Percentiles rank a stretch among this genome's conserved stretches.
These are phyloP conservation scores for Nemania abortiva DNA, from an alignment of 2,329 filamentous ascomycete species.

Conservation along the genomic window DNA sequence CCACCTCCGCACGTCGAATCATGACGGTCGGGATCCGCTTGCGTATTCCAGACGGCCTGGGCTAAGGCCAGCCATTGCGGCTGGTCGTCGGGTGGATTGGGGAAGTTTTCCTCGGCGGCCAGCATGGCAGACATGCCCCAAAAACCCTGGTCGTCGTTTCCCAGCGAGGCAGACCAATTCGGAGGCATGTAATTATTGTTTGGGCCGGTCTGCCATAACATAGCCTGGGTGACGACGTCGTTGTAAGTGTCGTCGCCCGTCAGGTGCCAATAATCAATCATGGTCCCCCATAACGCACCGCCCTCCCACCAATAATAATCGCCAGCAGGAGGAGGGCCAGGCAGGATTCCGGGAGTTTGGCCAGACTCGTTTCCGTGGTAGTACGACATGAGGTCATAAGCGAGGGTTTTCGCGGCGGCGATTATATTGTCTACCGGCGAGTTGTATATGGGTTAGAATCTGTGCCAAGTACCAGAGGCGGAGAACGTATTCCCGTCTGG, in stretches of 20 bases:
- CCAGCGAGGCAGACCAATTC: slow-evolving; percentile 57
- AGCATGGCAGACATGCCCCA: slow-evolving; percentile 74
- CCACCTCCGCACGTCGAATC: slow-evolving; percentile 71
- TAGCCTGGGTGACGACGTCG: slow-evolving; percentile 58
- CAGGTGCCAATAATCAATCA: slow-evolving; percentile 61
- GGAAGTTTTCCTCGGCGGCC: slow-evolving; percentile 72
- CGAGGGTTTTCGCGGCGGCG: slow-evolving; percentile 50
- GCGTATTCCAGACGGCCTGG: slow-evolving; percentile 73
- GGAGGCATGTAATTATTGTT: slow-evolving; percentile 62
- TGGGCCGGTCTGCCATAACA: slow-evolving; percentile 61
- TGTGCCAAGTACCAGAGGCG: not conserved
- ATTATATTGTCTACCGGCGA: slow-evolving; percentile 64
- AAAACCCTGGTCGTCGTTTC: slow-evolving; percentile 71
- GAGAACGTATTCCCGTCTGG: not conserved
- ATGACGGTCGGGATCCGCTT: slow-evolving; percentile 67
- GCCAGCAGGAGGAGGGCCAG: slow-evolving; percentile 51
- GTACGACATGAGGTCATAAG: slow-evolving; percentile 50
- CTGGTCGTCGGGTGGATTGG: slow-evolving; percentile 62
- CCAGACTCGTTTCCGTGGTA: slow-evolving; percentile 52
- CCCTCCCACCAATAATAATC: slow-evolving; percentile 55
- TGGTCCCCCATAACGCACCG: slow-evolving; percentile 51
- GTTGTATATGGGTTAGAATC: slow-evolving; percentile 28
- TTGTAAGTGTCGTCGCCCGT: slow-evolving; percentile 66
- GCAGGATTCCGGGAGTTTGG: slow-evolving; percentile 51
- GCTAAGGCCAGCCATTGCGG: slow-evolving; percentile 74